Percentiles rank a stretch among this genome's conserved stretches.
phyloP scores from a whole-genome alignment of 2,329 filamentous ascomycete species.

The Diaporthe destruens region DNA sequence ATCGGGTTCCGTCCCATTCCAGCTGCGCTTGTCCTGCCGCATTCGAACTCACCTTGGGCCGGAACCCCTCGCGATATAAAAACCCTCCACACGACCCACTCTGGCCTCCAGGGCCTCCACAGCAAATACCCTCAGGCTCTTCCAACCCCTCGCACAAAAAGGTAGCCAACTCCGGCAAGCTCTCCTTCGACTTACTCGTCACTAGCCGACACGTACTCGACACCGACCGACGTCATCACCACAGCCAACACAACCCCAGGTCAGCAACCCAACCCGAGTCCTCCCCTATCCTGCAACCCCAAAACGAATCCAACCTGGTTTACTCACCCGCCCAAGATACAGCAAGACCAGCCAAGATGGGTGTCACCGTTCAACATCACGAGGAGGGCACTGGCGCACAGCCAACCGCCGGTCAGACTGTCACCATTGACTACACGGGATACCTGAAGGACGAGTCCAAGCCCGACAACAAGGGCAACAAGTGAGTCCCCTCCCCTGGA shows the following conservation, averaged over 20 bases:
- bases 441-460: slow-evolving; percentile 78
- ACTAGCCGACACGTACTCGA: slow-evolving; percentile 24
- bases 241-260: slow-evolving; percentile 31
- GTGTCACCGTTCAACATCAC: slow-evolving; percentile 77
- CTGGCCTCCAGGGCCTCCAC: slow-evolving; percentile 16
- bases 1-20: slow-evolving; percentile 26
- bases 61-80: slow-evolving; percentile 36
- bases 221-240: slow-evolving; percentile 32
- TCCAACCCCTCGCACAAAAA: slow-evolving; percentile 30
- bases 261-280: slow-evolving; percentile 34
- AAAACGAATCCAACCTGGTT: slow-evolving; percentile 9
- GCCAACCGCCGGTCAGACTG: slow-evolving; percentile 76
- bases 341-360: slow-evolving; percentile 65
- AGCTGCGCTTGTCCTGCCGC: slow-evolving; percentile 18
- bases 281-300: slow-evolving; percentile 35
- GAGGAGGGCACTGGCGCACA: slow-evolving; percentile 71
- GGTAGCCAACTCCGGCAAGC: slow-evolving; percentile 17
- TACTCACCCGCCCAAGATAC: slow-evolving; percentile 19
- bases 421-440: slow-evolving; percentile 93
- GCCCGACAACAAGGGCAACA: slow-evolving; percentile 73
- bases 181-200: slow-evolving; percentile 18
- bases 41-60: slow-evolving; percentile 9
- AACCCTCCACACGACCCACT: slow-evolving; percentile 39
- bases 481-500: slow-evolving; percentile 66
- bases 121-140: slow-evolving; percentile 15